Base-by-base conservation (phyloP, 768 basidiomycete species). In the Ramaria sp. region DNA sequence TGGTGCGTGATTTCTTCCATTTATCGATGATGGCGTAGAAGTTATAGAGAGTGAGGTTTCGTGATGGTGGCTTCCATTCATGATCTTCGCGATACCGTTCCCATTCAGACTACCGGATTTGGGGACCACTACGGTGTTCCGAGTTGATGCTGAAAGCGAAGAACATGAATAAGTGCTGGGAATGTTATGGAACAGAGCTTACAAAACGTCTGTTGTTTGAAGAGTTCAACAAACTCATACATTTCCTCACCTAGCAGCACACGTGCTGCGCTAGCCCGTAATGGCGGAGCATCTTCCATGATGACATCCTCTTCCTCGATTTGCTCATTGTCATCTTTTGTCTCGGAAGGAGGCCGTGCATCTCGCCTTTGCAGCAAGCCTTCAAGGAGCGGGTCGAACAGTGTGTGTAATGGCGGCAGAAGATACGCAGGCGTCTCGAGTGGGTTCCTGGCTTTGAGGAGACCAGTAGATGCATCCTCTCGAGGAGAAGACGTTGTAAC, bases 381-480 rank as follows among this genome's bases (percentile, higher is more conserved):
- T 51, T 73, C 69, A 61, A 84, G 72, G 59, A 84, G 72, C 20
- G 83, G 70, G 37, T 85, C 81, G 67, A 89, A 95, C 47, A 95
- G 69, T 30, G 73, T 72, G 53, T 82, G 78, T 56, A 91, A 69
- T 5, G 91, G 81, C 13, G 91, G 89, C 66, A 86, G 76, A 48
- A 88, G 76, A 70, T 91, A 84, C 38, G 86, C 79, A 12, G 91
- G 86, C 7, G 77, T 78, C 61, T 82, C 78, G 63, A 91, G 85
- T 38, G 84, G 68, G 49, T 67, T 69, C 60, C 69, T 76, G 65
- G 68, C 71, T 61, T 68, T 70, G 71, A 70, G 71, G 22, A 68
- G 69, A 59, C 66, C 60, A 11, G 64, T 57, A 22, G 6, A 10
- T 12, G 31, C 47, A 39, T 57, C 19, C 2, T 57, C 30, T 22